Base-by-base conservation (phyloP, 352 stramenopile species). In the Phytophthora lateralis region DNA sequence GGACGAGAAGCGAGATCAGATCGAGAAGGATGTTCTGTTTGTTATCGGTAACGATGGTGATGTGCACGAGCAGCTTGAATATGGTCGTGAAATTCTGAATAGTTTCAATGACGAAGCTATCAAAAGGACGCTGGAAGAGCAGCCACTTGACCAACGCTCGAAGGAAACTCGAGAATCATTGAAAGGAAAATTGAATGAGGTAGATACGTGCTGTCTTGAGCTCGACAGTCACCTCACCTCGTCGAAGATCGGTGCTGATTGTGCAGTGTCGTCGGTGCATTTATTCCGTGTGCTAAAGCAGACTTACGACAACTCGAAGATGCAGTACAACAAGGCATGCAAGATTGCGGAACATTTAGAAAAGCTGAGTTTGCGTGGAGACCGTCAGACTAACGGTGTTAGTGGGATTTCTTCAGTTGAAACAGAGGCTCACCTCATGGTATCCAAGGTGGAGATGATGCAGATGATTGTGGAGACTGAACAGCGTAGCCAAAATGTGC, bases 11-110 rank as follows among this genome's bases (percentile, higher is more conserved):
- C 73, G 80, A 3, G 77, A 89, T 59, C 69, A 83, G 46, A 64
- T 89, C 42, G 82, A 91, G 32, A 89, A 91, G 43, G 75, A 88
- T 34, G 78, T 88, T 3, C 62, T 91, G 39, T 91, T 87, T 53
- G 78, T 91, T n/a, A 89, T 91, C 54, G 82, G 82, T 52, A 89
- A 78, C 57, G 80, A 91, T 45, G 78, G 79, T 18, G 78, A 91
- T 48, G 76, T 91, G n/a, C 82, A 91, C 51, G 80, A 91, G 30
- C 82, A 91, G 50, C 63, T 91, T 2, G 82, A 89, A 35, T 91
- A 89, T 62, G 67, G 73, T 6, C 78, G 78, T 14, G 82, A 91
- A 34, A 88, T 89, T 56, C 55, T 91, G n/a, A 61, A 66, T 5
- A 89, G 82, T 32, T 89, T 89, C 34, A 80, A 85, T 55, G 77